Percentiles rank a stretch among this genome's conserved stretches.
Conservation (phyloP, 176 grass and related monocot genomes). For the Saccharum officinarum region DNA sequence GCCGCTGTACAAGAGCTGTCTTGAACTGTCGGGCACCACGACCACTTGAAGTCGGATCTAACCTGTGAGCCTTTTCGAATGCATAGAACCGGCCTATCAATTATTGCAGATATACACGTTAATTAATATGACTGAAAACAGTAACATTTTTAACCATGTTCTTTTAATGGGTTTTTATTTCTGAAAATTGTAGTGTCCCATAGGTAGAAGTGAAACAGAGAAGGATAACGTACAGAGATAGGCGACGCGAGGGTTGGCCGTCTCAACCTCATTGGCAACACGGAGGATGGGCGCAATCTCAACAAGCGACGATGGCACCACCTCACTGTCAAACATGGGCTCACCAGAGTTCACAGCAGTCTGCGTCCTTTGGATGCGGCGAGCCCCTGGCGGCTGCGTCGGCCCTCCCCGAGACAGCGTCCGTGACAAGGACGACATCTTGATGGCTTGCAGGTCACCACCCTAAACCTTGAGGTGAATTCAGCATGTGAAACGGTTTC, state of each 20-base stretch:
- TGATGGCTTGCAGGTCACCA: not conserved
- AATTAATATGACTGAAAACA: constrained; percentile 24
- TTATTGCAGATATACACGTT: constrained; percentile 25
- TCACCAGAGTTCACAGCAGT: too few relatives aligned
- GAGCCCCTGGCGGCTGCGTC: constrained; percentile 34
- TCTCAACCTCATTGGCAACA: constrained; percentile 85
- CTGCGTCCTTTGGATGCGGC: constrained; percentile 58
- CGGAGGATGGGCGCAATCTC: constrained; percentile 89
- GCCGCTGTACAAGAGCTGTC: constrained; percentile 84
- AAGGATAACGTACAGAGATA: constrained; percentile 73
- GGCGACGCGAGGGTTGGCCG: constrained; percentile 61
- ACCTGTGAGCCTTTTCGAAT: constrained; percentile 94
- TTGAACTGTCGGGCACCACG: constrained; percentile 96
- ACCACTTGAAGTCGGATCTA: constrained; percentile 92
- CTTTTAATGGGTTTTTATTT: not conserved
- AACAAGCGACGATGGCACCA: constrained; percentile 74
- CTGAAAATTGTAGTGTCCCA: not conserved
- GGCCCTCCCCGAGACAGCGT: constrained; percentile 44
- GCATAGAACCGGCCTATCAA: constrained; percentile 93
- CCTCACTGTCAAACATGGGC: constrained; percentile 76
- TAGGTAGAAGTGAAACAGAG: not conserved
- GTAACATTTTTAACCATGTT: not conserved
- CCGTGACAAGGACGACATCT: constrained; percentile 54
- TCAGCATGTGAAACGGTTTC: not conserved
- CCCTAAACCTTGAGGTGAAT: constrained; percentile 14